Evolutionary conservation across 1,139 yeast species (phyloP).

Genomic region (Arxiozyma bovina): DNA sequence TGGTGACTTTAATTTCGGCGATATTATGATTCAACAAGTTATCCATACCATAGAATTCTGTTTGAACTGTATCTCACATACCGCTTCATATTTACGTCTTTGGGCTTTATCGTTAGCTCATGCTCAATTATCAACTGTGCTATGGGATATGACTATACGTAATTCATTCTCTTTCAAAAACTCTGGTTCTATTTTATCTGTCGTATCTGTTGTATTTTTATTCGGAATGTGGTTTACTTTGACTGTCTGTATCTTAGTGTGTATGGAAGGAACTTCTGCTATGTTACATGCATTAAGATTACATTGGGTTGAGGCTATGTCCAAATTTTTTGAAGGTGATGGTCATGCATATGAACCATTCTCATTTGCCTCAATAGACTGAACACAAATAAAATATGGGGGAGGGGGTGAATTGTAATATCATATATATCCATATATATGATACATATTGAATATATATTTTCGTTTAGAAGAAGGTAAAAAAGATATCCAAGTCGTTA

Average conservation of each 20-base stretch:
- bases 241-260: slow-evolving; percentile 63
- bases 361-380: slow-evolving; percentile 35
- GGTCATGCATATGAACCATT: slow-evolving; percentile 67
- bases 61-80: slow-evolving; percentile 68
- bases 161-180: slow-evolving; percentile 40
- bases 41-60: slow-evolving; percentile 76
- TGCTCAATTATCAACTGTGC: slow-evolving; percentile 64
- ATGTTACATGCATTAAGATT: slow-evolving; percentile 77
- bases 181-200: slow-evolving; percentile 31
- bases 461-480: neutral
- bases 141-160: slow-evolving; percentile 72
- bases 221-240: slow-evolving; percentile 75
- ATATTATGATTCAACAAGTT: slow-evolving; percentile 69
- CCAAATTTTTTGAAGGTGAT: slow-evolving; percentile 77
- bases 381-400: neutral
- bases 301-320: slow-evolving; percentile 86
- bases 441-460: neutral
- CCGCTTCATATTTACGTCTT: slow-evolving; percentile 67
- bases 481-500: neutral
- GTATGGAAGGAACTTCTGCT: slow-evolving; percentile 84
- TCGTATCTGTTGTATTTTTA: slow-evolving; percentile 34
- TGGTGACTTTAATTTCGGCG: slow-evolving; percentile 53
- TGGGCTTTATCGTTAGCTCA: slow-evolving; percentile 78
- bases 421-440: neutral
- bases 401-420: too few relatives aligned